Conservation (phyloP, 768 basidiomycete genomes). For the Hypholoma sublateritium region DNA sequence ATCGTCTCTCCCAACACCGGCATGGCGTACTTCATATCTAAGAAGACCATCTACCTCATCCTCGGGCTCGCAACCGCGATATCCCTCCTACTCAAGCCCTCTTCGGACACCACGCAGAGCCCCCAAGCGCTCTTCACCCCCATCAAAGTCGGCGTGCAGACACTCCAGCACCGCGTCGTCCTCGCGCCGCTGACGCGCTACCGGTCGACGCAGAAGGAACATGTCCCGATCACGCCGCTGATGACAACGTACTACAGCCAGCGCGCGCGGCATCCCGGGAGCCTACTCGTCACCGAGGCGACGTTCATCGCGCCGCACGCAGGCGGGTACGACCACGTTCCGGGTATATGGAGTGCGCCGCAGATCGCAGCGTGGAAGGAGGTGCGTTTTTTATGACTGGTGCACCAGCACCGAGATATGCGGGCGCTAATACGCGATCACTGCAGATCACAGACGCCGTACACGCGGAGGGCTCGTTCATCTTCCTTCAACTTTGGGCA, state of each 20-base stretch:
- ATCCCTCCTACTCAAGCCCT: background rate
- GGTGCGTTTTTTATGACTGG: constrained; percentile 19
- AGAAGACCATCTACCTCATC: background rate
- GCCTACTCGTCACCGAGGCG: constrained; percentile 56
- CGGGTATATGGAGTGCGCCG: constrained; percentile 49
- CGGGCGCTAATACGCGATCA: background rate
- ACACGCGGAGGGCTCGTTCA: constrained; percentile 5
- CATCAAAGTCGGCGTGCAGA: constrained; percentile 38
- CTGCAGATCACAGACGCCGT: constrained; percentile 5
- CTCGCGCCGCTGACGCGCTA: constrained; percentile 53
- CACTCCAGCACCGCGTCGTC: constrained; percentile 49
- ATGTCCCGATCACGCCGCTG: constrained; percentile 30
- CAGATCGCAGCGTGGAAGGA: constrained; percentile 55
- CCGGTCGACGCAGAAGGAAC: constrained; percentile 35
- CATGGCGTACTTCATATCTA: background rate
- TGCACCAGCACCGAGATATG: background rate
- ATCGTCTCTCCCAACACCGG: background rate
- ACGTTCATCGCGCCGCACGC: constrained; percentile 51
- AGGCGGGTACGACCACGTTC: constrained; percentile 32
- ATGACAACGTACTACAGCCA: constrained; percentile 48
- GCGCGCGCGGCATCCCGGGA: constrained; percentile 46
- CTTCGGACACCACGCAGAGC: background rate
- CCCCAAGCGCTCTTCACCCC: constrained; percentile 41
- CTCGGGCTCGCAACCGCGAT: background rate
- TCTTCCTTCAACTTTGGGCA: constrained; percentile 6